Percentiles rank a stretch among this genome's conserved stretches.
These are phyloP conservation scores for Ogataea glucozyma DNA, from an alignment of 805 yeast species.

Conservation along the genomic window DNA sequence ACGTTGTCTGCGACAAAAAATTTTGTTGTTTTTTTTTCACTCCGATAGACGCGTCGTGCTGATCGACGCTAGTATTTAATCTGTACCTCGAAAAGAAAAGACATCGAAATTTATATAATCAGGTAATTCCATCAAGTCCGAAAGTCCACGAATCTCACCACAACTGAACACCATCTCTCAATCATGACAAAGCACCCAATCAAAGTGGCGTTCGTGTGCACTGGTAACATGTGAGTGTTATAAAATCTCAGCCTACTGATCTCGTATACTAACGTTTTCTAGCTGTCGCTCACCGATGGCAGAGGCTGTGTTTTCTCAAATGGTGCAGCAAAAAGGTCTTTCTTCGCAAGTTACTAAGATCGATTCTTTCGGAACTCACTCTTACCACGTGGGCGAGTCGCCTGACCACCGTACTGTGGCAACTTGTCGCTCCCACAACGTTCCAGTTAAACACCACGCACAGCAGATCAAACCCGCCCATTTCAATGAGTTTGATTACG, in stretches of 20 bases:
- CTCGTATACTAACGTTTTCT: slow-evolving; percentile 1
- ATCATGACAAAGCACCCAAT: slow-evolving; percentile 14
- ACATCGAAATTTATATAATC: neutral
- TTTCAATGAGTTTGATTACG: slow-evolving; percentile 61
- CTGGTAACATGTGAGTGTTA: slow-evolving; percentile 83
- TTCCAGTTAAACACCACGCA: slow-evolving; percentile 73
- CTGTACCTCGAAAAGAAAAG: neutral
- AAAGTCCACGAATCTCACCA: too few species aligned
- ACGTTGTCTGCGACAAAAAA: too few species aligned
- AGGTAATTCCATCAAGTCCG: too few species aligned
- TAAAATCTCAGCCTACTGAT: neutral
- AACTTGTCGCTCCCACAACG: slow-evolving; percentile 69
- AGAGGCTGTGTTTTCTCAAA: slow-evolving; percentile 80
- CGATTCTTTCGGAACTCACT: slow-evolving; percentile 89
- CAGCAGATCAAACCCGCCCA: slow-evolving; percentile 60
- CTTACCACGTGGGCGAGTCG: slow-evolving; percentile 77
- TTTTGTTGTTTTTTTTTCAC: too few species aligned
- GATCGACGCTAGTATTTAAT: slow-evolving; percentile 10
- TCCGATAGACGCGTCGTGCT: slow-evolving; percentile 18
- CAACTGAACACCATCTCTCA: neutral
- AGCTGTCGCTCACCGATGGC: slow-evolving; percentile 98
- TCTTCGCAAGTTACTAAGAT: slow-evolving; percentile 49
- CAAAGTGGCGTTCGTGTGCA: slow-evolving; percentile 81
- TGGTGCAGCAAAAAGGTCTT: slow-evolving; percentile 53
- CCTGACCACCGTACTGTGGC: slow-evolving; percentile 77